Evolutionary conservation across 2,329 filamentous ascomycete species (phyloP).

Genomic region (Phyllosticta citribraziliensis): DNA sequence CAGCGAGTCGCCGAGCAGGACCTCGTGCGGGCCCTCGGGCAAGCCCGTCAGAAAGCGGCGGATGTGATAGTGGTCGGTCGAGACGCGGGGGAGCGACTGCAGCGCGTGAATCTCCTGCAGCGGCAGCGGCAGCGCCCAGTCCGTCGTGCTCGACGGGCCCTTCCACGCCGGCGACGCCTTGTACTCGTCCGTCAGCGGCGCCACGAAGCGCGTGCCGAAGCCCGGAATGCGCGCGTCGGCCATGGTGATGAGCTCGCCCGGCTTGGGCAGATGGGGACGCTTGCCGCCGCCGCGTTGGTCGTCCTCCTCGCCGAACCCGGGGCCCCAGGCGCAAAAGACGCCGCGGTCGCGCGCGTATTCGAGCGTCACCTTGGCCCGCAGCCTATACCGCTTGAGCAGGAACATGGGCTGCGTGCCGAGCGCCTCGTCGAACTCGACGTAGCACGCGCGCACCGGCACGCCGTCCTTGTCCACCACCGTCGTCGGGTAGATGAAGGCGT

Average conservation of each 20-base stretch:
- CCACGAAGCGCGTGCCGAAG: slow-evolving; percentile 17
- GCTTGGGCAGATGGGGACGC: background rate
- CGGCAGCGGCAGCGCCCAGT: background rate
- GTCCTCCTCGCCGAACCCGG: background rate
- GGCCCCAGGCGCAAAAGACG: slow-evolving; percentile 62
- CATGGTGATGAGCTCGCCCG: slow-evolving; percentile 6
- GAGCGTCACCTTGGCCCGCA: slow-evolving; percentile 68
- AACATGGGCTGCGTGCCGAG: slow-evolving; percentile 54
- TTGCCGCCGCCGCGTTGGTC: background rate
- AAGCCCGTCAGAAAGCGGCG: slow-evolving; percentile 65
- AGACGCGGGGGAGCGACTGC: background rate
- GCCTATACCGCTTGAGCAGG: slow-evolving; percentile 72
- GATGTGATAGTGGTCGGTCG: background rate
- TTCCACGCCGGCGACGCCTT: background rate
- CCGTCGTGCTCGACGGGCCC: slow-evolving; percentile 14
- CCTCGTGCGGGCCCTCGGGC: slow-evolving; percentile 74
- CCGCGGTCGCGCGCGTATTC: slow-evolving; percentile 45
- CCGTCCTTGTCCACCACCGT: slow-evolving; percentile 13
- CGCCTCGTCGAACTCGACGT: slow-evolving; percentile 72
- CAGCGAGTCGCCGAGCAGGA: slow-evolving; percentile 59
- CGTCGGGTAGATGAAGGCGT: slow-evolving; percentile 70
- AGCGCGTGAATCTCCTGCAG: background rate
- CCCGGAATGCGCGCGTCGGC: background rate
- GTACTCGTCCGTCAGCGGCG: background rate
- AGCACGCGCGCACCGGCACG: slow-evolving; percentile 42